Percentiles rank a stretch among this genome's conserved stretches.
phyloP scores from a whole-genome alignment of 2,329 filamentous ascomycete genomes.

The Bipolaris zeicola region DNA sequence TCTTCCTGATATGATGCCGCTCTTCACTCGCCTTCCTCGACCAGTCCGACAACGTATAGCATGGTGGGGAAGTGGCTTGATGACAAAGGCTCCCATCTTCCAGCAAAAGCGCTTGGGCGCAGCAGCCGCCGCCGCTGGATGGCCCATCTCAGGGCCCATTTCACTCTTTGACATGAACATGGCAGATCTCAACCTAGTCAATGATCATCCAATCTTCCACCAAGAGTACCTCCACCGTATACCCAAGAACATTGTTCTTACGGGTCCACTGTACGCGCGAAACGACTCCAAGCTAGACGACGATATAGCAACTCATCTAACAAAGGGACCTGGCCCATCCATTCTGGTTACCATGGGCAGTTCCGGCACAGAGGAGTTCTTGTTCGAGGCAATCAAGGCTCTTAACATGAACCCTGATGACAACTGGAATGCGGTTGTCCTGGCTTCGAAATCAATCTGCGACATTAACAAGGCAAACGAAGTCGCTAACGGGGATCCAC shows the following conservation, averaged over 20 bases:
- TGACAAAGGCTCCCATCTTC: slow-evolving; percentile 43
- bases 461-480: slow-evolving; percentile 33
- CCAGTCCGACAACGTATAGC: slow-evolving; percentile 34
- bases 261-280: slow-evolving; percentile 35
- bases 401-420: slow-evolving; percentile 31
- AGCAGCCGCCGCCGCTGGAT: slow-evolving; percentile 35
- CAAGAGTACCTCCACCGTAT: slow-evolving; percentile 37
- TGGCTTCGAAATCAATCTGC: slow-evolving; percentile 41
- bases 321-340: slow-evolving; percentile 27
- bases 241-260: slow-evolving; percentile 39
- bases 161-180: slow-evolving; percentile 45
- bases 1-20: slow-evolving; percentile 41
- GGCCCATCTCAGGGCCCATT: slow-evolving; percentile 38
- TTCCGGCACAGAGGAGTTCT: slow-evolving; percentile 38
- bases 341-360: slow-evolving; percentile 42
- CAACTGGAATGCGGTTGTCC: slow-evolving; percentile 38
- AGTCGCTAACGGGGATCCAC: slow-evolving; percentile 31
- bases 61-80: slow-evolving; percentile 33
- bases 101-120: slow-evolving; percentile 39
- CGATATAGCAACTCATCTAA: slow-evolving; percentile 36
- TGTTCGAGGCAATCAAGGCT: slow-evolving; percentile 42
- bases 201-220: slow-evolving; percentile 42
- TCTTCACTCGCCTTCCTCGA: slow-evolving; percentile 40
- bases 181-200: slow-evolving; percentile 43
- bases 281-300: slow-evolving; percentile 31